Evolutionary conservation across 176 grass and related monocot species (phyloP).

Genomic region (Triticum urartu): DNA sequence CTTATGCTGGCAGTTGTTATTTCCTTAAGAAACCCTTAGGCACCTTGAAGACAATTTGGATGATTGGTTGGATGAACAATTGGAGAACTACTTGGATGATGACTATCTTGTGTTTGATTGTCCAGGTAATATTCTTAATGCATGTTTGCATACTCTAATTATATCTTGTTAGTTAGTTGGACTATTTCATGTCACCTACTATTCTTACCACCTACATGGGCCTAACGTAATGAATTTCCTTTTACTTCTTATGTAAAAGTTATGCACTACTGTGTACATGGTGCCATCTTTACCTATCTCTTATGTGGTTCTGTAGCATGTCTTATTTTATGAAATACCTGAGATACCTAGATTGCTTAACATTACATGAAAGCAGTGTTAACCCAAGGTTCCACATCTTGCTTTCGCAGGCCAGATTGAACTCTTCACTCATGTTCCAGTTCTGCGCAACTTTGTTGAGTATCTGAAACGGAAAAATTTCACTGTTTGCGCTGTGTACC

Average conservation of each 20-base stretch:
- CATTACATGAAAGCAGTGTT: conserved; percentile 4
- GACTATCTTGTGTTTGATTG: conserved; percentile 98
- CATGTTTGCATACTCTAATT: conserved; percentile 11
- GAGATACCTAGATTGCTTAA: background rate
- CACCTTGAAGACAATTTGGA: conserved; percentile 91
- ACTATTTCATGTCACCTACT: background rate
- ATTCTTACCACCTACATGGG: background rate
- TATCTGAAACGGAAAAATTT: conserved; percentile 92
- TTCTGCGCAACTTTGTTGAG: conserved; percentile 86
- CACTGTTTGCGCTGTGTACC: conserved; percentile 81
- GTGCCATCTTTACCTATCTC: conserved; percentile 6
- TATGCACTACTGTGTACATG: background rate
- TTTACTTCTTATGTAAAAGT: background rate
- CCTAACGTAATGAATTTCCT: background rate
- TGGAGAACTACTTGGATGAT: conserved; percentile 88
- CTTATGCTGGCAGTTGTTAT: conserved; percentile 22
- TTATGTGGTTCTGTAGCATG: background rate
- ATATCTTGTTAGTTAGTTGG: background rate
- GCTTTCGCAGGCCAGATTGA: conserved; percentile 92
- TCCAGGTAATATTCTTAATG: conserved; percentile 56
- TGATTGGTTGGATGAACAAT: conserved; percentile 91
- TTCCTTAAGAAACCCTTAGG: conserved; percentile 66
- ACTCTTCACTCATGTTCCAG: conserved; percentile 92
- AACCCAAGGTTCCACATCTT: conserved; percentile 10
- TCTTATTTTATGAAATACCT: background rate